A percentile compares a stretch with the other conserved stretches of the same genome.
Conservation (phyloP, 257 asterid species). For the Penstemon barbatus region DNA sequence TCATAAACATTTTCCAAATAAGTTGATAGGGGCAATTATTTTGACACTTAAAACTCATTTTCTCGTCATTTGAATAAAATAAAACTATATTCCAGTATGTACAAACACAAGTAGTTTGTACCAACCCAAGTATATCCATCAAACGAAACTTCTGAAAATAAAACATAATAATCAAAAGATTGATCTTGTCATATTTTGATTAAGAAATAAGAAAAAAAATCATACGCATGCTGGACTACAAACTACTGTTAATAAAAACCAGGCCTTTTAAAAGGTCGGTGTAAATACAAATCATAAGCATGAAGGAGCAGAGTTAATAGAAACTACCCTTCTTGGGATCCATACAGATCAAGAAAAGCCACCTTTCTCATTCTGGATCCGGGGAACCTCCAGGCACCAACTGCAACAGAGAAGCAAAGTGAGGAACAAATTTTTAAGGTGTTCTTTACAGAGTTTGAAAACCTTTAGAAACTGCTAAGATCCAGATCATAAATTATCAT, state of each 20-base stretch:
- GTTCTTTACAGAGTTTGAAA: not conserved
- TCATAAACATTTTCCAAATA: too few relatives aligned
- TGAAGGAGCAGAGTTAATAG: not conserved
- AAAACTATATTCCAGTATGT: too few relatives aligned
- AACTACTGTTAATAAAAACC: constrained; percentile 15
- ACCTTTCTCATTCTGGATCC: constrained; percentile 32
- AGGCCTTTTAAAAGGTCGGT: constrained; percentile 8
- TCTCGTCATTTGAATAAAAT: too few relatives aligned
- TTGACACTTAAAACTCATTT: too few relatives aligned
- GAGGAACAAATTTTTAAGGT: not conserved
- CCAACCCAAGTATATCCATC: not conserved
- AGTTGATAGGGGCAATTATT: too few relatives aligned
- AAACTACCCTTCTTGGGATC: not conserved
- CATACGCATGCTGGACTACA: constrained; percentile 12
- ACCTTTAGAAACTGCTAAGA: not conserved
- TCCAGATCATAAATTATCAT: not conserved
- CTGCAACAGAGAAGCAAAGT: constrained; percentile 24
- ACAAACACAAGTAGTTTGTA: not conserved
- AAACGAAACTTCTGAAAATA: not conserved
- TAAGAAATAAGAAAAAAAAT: not conserved
- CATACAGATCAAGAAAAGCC: not conserved
- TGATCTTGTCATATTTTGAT: not conserved
- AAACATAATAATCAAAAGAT: not conserved
- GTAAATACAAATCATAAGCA: too few relatives aligned
- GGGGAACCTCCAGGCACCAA: constrained; percentile 46